Evolutionary conservation across 176 grass and related monocot species (phyloP), one percentile per base, ranked within the genome.

Genomic region (Triticum dicoccoides): DNA sequence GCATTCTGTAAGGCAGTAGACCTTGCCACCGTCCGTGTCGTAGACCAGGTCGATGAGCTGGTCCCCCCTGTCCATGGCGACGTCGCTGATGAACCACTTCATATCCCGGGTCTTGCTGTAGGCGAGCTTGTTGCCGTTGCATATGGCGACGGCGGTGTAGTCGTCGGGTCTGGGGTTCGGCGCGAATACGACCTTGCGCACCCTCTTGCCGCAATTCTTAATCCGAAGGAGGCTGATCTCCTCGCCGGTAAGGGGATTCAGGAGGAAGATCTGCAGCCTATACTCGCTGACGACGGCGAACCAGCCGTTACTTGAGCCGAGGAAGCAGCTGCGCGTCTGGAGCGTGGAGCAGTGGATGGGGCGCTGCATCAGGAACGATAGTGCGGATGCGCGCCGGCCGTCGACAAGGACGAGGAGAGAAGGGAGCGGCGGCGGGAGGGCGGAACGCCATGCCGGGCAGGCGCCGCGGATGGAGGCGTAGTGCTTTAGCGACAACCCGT

Each of bases 21-120:
- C 56, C 56, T 47, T 64, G 39, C 24, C 73, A 10, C 23, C 52
- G 25, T 3, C 27, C 5, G 37, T 37, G 32, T 77, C 61, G 8
- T 78, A 78, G 9, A 24, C 80, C 20, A 88, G 45, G 80, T 88
- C 80, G 27, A 21, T 21, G 73, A 88, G 65, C 11, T 38, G 0
- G 33, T 72, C 72, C 0, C 9, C 49, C 49, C 49, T 9, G 12
- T 3, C 21, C 35, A 61, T 12, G 80, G 51, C 8, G 63, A 69
- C 7, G 3, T 63, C 20, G 11, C 34, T 20, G 51, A 32, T 2
- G 21, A 27, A 20, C 80, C 73, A 88, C 20, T 37, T 64, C 52
- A 11, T 21, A 74, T 84, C 81, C 21, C 81, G 20, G 84, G 80
- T 8, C 25, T 17, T 77, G 71, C 3, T 54, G 52, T 69, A 87